Conservation (phyloP, 2,329 filamentous ascomycete genomes). For the Venturia asperata region DNA sequence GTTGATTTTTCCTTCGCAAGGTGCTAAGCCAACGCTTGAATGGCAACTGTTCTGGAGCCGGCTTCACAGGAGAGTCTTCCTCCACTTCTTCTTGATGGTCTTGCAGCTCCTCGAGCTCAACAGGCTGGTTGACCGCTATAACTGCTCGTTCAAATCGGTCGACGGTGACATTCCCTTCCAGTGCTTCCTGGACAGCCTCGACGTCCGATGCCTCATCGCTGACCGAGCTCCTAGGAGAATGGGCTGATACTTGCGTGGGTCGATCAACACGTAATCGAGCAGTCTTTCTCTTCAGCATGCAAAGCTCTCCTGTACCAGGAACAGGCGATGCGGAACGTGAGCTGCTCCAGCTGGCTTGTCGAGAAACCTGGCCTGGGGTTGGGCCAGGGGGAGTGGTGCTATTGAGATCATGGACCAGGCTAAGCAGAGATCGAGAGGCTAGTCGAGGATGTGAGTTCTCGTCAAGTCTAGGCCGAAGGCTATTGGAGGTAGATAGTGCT, state of each 20-base stretch:
- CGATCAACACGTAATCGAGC: background rate
- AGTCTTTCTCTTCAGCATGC: conserved; percentile 1
- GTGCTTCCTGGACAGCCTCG: background rate
- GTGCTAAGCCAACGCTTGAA: conserved; percentile 70
- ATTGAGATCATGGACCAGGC: conserved; percentile 16
- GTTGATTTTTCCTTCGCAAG: conserved; percentile 51
- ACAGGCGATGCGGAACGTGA: conserved; percentile 4
- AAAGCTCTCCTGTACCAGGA: background rate
- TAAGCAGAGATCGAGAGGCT: conserved; percentile 19
- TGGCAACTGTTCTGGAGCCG: conserved; percentile 32
- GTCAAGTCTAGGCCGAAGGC: conserved; percentile 24
- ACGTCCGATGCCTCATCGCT: background rate
- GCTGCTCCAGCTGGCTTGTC: conserved; percentile 11
- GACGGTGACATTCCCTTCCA: background rate
- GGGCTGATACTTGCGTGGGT: background rate
- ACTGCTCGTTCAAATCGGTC: background rate
- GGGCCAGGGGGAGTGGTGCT: background rate
- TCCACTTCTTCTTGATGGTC: conserved; percentile 15
- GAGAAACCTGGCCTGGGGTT: background rate
- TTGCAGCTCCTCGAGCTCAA: conserved; percentile 19
- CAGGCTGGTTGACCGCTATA: conserved; percentile 4
- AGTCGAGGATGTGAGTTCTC: conserved; percentile 30
- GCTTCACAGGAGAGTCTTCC: conserved; percentile 5
- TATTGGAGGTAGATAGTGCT: conserved; percentile 2
- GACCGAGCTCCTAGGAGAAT: background rate